Evolutionary conservation across 345 rosid species (phyloP), one percentile per base, ranked within the genome.

Genomic region (Eucalyptus marginata): DNA sequence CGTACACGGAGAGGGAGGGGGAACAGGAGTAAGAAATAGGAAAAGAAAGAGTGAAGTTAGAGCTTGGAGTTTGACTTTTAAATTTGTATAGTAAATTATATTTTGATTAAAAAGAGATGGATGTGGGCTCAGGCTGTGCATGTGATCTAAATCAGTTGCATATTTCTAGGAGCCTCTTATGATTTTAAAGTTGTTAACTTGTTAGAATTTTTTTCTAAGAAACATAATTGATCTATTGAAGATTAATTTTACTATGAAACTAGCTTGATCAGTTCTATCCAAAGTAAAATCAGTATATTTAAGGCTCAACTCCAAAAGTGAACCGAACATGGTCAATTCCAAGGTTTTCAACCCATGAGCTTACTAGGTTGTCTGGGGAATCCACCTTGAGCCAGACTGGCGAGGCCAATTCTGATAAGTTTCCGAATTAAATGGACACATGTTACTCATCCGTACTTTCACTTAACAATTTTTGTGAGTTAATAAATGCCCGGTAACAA

Each of bases 191-290:
- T 11, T 58, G n/a, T 58, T 10, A 58, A 58, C n/a, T 58, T 62
- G 68, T 3, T 62, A 62, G 0, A 62, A 13, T 1, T 6, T 62
- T 62, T 62, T 6, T 7, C 16, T 62, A n/a, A 6, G 17, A 29
- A 62, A 29, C 29, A 6, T 13, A 29, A 8, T 1, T 62, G 4
- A 62, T 29, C 18, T 2, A 4, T 62, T 13, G 5, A 56, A 11
- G 29, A 24, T 56, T 1, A 10, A 1, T 64, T n/a, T 64, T 64
- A 7, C 18, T 18, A 2, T 64, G 36, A 62, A 62, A 29, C 3
- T 18, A 9, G 14, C 8, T 0, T 25, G 3, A 0, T 59, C 15
- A 27, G 1, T 27, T 59, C 4, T 27, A 6, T 59, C 7, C 16
- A 0, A 59, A 27, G 1, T 59, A 59, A 27, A 59, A 27, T 0